Percentiles rank a stretch among this genome's conserved stretches.
Evolutionary conservation across 2,329 filamentous ascomycete genomes (phyloP).

Genomic region (Metarhizium sp.): DNA sequence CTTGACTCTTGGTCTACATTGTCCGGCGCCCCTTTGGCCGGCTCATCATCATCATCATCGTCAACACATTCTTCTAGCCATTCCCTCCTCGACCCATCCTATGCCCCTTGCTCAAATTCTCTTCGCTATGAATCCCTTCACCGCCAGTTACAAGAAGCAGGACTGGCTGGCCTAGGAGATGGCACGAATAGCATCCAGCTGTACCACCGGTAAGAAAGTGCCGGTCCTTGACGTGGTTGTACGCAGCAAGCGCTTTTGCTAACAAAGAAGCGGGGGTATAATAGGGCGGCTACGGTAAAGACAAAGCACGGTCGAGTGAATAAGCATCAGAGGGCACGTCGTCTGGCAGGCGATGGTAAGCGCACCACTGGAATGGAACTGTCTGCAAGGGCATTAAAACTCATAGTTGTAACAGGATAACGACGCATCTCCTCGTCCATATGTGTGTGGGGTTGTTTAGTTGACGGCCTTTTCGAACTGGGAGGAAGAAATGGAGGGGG

Average conservation of each 20-base stretch:
- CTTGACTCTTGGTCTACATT: background rate
- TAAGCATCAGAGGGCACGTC: background rate
- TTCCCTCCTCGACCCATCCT: background rate
- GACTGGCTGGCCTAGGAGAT: slow-evolving; percentile 5
- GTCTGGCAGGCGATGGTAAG: background rate
- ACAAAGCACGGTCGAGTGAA: background rate
- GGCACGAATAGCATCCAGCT: background rate
- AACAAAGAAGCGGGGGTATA: background rate
- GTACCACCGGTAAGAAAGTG: slow-evolving; percentile 5
- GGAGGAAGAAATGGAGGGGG: background rate
- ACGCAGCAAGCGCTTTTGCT: background rate
- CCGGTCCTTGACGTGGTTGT: background rate
- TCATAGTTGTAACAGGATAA: background rate
- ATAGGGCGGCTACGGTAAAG: background rate
- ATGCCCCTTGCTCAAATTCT: background rate
- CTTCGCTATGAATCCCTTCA: slow-evolving; percentile 1
- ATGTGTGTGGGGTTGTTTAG: background rate
- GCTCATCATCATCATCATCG: slow-evolving; percentile 1
- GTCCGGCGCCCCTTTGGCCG: background rate
- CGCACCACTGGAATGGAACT: background rate
- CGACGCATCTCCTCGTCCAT: background rate
- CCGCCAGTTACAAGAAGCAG: slow-evolving; percentile 5
- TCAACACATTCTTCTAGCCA: background rate
- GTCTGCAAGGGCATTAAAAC: background rate
- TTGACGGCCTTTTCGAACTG: background rate